phyloP scores from a whole-genome alignment of 352 stramenopile genomes.

The Pythium myriotylum region DNA sequence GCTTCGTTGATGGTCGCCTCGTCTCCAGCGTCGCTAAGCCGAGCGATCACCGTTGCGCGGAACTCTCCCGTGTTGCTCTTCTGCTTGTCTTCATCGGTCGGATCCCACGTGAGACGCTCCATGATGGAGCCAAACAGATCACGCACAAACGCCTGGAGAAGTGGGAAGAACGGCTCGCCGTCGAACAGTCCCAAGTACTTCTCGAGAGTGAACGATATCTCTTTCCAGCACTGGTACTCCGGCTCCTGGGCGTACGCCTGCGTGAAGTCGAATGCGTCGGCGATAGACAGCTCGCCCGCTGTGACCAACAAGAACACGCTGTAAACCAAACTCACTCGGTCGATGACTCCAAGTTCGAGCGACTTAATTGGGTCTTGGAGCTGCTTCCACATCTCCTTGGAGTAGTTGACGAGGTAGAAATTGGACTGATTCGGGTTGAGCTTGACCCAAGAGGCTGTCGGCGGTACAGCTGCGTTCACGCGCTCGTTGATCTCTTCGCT shows the following conservation, averaged over 20 bases:
- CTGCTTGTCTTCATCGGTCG: slow-evolving; percentile 19
- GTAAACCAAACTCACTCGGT: slow-evolving; percentile 92
- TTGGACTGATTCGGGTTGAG: slow-evolving; percentile 94
- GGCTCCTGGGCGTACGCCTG: slow-evolving; percentile 51
- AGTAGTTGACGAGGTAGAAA: slow-evolving; percentile 94
- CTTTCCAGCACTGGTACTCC: slow-evolving; percentile 64
- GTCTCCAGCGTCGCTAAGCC: slow-evolving; percentile 52
- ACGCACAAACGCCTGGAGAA: slow-evolving; percentile 54
- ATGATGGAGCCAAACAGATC: slow-evolving; percentile 52
- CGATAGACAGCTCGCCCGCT: slow-evolving; percentile 41
- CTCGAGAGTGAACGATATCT: slow-evolving; percentile 51
- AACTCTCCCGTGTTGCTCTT: slow-evolving; percentile 40
- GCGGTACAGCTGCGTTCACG: slow-evolving; percentile 61
- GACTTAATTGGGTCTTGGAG: slow-evolving; percentile 62
- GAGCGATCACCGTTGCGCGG: slow-evolving; percentile 55
- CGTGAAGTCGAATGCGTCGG: slow-evolving; percentile 62
- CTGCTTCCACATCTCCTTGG: slow-evolving; percentile 79
- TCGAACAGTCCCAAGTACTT: slow-evolving; percentile 54
- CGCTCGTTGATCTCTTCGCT: too few relatives aligned
- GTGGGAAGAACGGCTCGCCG: slow-evolving; percentile 47
- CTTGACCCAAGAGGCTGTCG: slow-evolving; percentile 90
- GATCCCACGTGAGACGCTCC: slow-evolving; percentile 52
- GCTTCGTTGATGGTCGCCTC: slow-evolving; percentile 52
- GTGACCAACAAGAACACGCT: slow-evolving; percentile 90
- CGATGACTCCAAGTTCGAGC: slow-evolving; percentile 62